phyloP scores from a whole-genome alignment of 2,329 filamentous ascomycete genomes.

The Fusarium algeriense region DNA sequence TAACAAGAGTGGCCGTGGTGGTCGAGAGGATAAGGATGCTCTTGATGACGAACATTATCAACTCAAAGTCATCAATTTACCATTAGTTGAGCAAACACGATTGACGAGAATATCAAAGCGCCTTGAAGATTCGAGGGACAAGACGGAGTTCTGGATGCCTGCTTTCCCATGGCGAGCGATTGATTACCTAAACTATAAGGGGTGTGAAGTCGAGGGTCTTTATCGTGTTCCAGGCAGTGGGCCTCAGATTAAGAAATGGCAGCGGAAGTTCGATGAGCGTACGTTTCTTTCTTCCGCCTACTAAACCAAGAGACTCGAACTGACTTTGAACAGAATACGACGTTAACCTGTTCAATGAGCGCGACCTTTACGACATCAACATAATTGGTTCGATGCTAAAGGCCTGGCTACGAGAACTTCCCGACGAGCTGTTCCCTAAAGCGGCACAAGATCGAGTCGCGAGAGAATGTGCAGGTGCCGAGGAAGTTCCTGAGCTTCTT shows the following conservation, averaged over 20 bases:
- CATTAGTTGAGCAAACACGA: conserved; percentile 90
- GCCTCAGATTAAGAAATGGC: conserved; percentile 92
- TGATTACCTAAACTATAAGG: conserved; percentile 95
- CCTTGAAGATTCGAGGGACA: conserved; percentile 88
- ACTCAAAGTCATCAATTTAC: conserved; percentile 86
- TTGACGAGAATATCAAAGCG: conserved; percentile 90
- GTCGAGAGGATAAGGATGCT: conserved; percentile 73
- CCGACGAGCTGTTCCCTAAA: conserved; percentile 93
- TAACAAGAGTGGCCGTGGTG: conserved; percentile 80
- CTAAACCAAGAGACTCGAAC: not conserved
- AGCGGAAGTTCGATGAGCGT: conserved; percentile 90
- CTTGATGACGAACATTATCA: conserved; percentile 87
- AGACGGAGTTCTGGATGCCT: conserved; percentile 99
- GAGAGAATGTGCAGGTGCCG: conserved; percentile 81
- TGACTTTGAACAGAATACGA: conserved; percentile 73
- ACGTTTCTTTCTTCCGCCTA: conserved; percentile 44
- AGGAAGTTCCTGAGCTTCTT: conserved; percentile 84
- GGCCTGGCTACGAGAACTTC: conserved; percentile 93
- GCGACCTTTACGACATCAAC: conserved; percentile 94
- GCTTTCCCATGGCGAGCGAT: conserved; percentile 95
- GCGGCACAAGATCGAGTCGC: conserved; percentile 83
- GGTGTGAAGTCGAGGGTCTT: conserved; percentile 91
- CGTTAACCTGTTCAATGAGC: conserved; percentile 88
- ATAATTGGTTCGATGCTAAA: conserved; percentile 97
- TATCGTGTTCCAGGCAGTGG: conserved; percentile 94